Base-by-base conservation (phyloP, 805 yeast genomes). In the Dipodascus geniculatus region DNA sequence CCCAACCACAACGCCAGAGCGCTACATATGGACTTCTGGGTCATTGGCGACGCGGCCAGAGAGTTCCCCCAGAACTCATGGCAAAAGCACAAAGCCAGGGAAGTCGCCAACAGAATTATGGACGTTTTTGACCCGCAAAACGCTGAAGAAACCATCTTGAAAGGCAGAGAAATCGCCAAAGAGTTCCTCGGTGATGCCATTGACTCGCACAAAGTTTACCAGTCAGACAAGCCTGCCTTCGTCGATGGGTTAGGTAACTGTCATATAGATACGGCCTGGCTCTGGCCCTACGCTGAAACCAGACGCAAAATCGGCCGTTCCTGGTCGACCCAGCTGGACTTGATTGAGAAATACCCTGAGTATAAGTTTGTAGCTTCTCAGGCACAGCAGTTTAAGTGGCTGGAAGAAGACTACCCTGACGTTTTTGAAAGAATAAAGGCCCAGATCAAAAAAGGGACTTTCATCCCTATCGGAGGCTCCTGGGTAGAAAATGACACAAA, bases 211-310 rank as follows among this genome's bases (percentile, higher is more conserved):
- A 74, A 75, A 9, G 97, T 91, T 1, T 74, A 76, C 56, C 72
- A 74, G 24, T 71, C 65, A 17, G 63, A 68, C 53, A 61, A 58
- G 42, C 57, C 62, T 48, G 71, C 60, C 55, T 60, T 63, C 28
- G 96, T 90, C 9, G 84, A 73, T 67, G 96, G 87, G 6, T 77
- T 93, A 59, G 99, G 99, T 48, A 87, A 93, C 66, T 93, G 98
- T 67, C 98, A 90, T 67, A 90, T 90, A 61, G 99, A 91, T 64
- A 91, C 98, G 17, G 98, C 98, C 16, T 91, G 99, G 99, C 74
- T 89, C 55, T 91, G 99, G 99, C 98, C 97, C n/a, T 91, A 85
- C 73, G 97, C 96, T 1, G 97, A 93, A 66, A 88, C 98, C 1
- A 83, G 86, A 61, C 79, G 98, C 52, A 91, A 91, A 65, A 80